phyloP scores from a whole-genome alignment of 805 yeast species.

The Candida nitratophila region DNA sequence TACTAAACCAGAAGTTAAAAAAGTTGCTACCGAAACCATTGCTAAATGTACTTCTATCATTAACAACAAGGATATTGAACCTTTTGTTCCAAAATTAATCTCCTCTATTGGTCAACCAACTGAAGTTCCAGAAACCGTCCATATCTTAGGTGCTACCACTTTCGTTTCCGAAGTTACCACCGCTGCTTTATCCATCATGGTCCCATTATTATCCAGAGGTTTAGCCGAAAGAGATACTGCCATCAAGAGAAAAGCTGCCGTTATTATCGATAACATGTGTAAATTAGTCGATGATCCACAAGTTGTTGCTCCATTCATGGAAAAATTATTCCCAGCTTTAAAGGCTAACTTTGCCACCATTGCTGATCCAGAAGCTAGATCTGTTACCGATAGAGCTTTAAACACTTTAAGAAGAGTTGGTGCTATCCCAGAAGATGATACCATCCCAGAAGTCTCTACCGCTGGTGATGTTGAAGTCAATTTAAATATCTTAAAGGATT shows the following conservation, averaged over 20 bases:
- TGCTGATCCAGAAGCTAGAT: slow-evolving; percentile 99
- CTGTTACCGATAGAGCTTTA: slow-evolving; percentile 94
- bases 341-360: slow-evolving; percentile 90
- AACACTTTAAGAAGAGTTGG: slow-evolving; percentile 98
- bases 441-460: slow-evolving; percentile 93
- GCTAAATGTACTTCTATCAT: slow-evolving; percentile 95
- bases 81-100: slow-evolving; percentile 96
- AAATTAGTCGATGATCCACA: slow-evolving; percentile 99
- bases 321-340: slow-evolving; percentile 91
- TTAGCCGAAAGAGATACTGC: slow-evolving; percentile 99
- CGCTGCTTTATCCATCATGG: slow-evolving; percentile 99
- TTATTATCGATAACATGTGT: slow-evolving; percentile 99
- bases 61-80: slow-evolving; percentile 99
- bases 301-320: slow-evolving; percentile 99
- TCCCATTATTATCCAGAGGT: slow-evolving; percentile 98
- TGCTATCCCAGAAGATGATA: slow-evolving; percentile 85
- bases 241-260: slow-evolving; percentile 99
- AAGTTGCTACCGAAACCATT: slow-evolving; percentile 93
- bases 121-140: slow-evolving; percentile 98
- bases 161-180: slow-evolving; percentile 99
- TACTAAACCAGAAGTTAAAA: slow-evolving; percentile 97
- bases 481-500: slow-evolving; percentile 68
- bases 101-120: slow-evolving; percentile 95
- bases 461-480: slow-evolving; percentile 96
- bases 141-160: slow-evolving; percentile 98